Conservation (phyloP, 495 filamentous ascomycete species). For the Aspergillus indologenus region DNA sequence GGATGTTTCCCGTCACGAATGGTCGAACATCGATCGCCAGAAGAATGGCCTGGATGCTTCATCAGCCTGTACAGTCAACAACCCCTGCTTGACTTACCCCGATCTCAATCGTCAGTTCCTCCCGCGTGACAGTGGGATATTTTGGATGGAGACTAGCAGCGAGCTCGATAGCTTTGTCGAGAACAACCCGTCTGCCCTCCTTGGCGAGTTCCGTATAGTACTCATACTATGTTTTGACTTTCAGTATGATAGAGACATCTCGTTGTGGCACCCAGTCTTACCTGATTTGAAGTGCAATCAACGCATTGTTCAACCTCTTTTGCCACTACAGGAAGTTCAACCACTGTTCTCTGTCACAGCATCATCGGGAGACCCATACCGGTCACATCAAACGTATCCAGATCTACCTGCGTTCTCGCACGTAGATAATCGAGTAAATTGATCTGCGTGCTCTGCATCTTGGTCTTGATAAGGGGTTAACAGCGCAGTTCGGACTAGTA, state of each 20-base stretch:
- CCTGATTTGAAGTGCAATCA: slow-evolving; percentile 9
- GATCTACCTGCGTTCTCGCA: slow-evolving; percentile 3
- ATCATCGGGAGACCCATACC: not conserved
- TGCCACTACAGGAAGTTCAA: not conserved
- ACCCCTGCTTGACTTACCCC: slow-evolving; percentile 10
- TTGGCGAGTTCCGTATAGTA: slow-evolving; percentile 7
- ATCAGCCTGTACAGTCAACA: no score
- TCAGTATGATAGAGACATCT: not conserved
- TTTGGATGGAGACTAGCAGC: not conserved
- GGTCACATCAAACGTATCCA: slow-evolving; percentile 1
- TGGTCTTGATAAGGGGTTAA: not conserved
- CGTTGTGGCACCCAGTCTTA: not conserved
- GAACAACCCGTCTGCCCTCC: not conserved
- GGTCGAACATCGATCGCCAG: not conserved
- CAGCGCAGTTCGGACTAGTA: no score
- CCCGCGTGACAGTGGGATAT: not conserved
- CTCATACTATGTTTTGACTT: not conserved
- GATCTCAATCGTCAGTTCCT: slow-evolving; percentile 9
- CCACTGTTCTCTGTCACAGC: not conserved
- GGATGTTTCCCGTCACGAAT: slow-evolving; percentile 3
- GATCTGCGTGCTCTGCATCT: not conserved
- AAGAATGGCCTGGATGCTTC: not conserved
- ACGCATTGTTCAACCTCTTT: not conserved
- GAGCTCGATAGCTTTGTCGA: not conserved
- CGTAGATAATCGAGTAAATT: slow-evolving; percentile 5